phyloP scores from a whole-genome alignment of 2,329 filamentous ascomycete genomes.

The Thielaviopsis ethacetica region DNA sequence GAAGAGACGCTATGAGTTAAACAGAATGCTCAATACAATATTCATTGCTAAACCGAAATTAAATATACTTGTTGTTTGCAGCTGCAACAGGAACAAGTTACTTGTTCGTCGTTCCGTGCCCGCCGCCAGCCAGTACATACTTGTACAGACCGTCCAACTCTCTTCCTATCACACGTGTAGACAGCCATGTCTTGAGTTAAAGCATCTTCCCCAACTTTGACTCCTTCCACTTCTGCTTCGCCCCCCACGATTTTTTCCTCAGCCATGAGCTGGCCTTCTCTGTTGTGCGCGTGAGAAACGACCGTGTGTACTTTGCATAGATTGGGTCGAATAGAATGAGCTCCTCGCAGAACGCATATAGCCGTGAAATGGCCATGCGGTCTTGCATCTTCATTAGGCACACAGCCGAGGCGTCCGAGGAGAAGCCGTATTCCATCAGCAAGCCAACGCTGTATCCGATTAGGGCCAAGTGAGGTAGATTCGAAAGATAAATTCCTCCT shows the following conservation, averaged over 20 bases:
- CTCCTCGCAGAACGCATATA: not conserved
- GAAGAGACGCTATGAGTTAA: not conserved
- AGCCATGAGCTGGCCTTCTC: not conserved
- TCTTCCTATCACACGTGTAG: not conserved
- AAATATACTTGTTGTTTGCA: not conserved
- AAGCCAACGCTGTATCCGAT: not conserved
- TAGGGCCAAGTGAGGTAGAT: not conserved
- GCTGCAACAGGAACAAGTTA: not conserved
- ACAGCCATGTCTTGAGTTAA: not conserved
- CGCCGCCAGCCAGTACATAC: not conserved
- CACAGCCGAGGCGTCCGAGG: not conserved
- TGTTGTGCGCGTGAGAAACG: not conserved
- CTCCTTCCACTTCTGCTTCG: not conserved
- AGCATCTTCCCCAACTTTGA: not conserved
- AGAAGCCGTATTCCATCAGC: not conserved
- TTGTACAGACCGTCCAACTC: too few relatives aligned
- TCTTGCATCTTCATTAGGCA: not conserved
- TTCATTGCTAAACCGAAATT: not conserved
- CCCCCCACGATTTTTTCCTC: not conserved
- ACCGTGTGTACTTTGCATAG: not conserved
- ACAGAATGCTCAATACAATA: too few relatives aligned
- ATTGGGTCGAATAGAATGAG: not conserved
- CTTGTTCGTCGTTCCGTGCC: not conserved
- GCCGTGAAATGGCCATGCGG: not conserved
- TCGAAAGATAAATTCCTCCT: too few relatives aligned